Conservation (phyloP, 2,329 filamentous ascomycete genomes). For the Helotiales sp. region DNA sequence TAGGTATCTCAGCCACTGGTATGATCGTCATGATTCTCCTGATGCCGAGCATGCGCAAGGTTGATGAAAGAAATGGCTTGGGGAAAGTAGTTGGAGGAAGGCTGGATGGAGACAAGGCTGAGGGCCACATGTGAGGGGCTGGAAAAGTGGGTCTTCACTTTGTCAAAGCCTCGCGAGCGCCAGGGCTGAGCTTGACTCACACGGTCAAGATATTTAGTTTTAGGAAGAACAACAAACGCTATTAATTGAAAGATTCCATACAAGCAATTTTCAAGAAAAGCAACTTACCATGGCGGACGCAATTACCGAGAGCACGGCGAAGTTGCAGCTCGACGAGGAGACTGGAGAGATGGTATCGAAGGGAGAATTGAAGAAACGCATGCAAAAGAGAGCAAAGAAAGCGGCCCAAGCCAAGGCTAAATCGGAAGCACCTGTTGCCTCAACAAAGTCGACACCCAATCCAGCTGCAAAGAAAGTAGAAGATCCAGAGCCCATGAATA, state of each 20-base stretch:
- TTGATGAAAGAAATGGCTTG: not conserved
- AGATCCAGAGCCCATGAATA: slow-evolving; percentile 40
- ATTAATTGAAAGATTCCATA: not conserved
- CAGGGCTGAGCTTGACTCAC: slow-evolving; percentile 8
- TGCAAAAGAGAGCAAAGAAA: slow-evolving; percentile 59
- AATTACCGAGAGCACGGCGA: slow-evolving; percentile 46
- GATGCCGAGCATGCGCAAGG: slow-evolving; percentile 19
- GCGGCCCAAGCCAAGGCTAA: slow-evolving; percentile 53
- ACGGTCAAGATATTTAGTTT: not conserved
- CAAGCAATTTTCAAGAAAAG: not conserved
- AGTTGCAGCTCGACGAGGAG: slow-evolving; percentile 62
- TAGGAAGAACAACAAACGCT: not conserved
- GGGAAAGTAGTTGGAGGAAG: not conserved
- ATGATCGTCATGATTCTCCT: slow-evolving; percentile 31
- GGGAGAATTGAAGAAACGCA: slow-evolving; percentile 61
- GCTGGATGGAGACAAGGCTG: not conserved
- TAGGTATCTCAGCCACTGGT: slow-evolving; percentile 32
- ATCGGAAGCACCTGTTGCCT: slow-evolving; percentile 39
- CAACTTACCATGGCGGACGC: slow-evolving; percentile 46
- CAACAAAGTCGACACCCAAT: not conserved
- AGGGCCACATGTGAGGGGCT: slow-evolving; percentile 4
- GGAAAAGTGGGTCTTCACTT: not conserved
- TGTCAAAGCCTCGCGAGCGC: not conserved
- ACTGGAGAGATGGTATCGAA: slow-evolving; percentile 68
- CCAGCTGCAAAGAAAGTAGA: slow-evolving; percentile 34